Evolutionary conservation across 352 stramenopile genomes (phyloP), one percentile per base, ranked within the genome.

Genomic region (Pythium coloratum): DNA sequence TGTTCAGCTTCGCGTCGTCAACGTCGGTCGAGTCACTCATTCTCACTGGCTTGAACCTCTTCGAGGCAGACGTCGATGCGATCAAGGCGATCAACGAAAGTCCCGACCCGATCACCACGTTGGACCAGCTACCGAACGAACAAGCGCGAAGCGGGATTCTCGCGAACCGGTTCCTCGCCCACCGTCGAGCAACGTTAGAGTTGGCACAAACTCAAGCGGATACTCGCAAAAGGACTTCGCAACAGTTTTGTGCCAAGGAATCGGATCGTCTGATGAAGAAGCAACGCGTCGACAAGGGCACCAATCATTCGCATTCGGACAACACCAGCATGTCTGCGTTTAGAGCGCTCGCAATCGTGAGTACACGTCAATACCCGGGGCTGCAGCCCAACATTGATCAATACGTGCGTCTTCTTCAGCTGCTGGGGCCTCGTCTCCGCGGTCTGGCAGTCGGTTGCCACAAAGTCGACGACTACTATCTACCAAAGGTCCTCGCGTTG

Each of bases 1-100:
- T 62, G 1, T 62, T 62, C 26, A 62, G 56, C 40, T 51, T 38
- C 13, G 38, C 42, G 2, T 62, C 56, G 6, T 44, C 38, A 40
- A 44, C 38, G 6, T 54, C 36, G 6, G 38, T 62, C 9, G 38
- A 62, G 30, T 24, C 20, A 8, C 40, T 62, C 14, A 38, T 55
- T 7, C 13, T 62, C 4, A 46, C 33, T 40, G 56, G 40, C 9
- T n/a, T 20, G 3, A 36, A 16, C 10, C 34, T 62, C 4, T 16
- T 33, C 10, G 38, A 28, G 0, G 33, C 16, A 1, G 56, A 55
- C 26, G 40, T 62, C 0, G 40, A 46, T 4, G 56, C 40, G 20
- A 53, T 62, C 36, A 44, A 33, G 10, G 24, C 56, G 9, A 32
- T 62, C 3, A 33, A 42, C 6, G 18, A 28, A 20, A 62, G 42